These are phyloP conservation scores for Microstroma glucosiphilum DNA, from an alignment of 1,284 basidiomycete species.

Conservation along the genomic window DNA sequence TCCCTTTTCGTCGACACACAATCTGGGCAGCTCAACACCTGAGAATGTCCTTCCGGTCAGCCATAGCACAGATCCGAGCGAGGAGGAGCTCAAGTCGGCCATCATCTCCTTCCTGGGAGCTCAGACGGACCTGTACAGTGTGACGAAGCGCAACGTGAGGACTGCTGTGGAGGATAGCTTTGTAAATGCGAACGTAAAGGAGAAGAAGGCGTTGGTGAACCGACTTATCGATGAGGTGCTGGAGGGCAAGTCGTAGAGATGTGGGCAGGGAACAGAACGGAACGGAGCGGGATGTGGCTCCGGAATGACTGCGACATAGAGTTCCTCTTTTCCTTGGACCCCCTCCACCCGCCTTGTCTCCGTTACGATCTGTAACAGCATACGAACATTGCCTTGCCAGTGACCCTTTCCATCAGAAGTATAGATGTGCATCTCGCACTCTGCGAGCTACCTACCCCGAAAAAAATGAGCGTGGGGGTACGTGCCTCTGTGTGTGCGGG, in stretches of 20 bases:
- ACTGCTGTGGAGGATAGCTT: constrained; percentile 43
- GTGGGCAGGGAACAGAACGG: no score
- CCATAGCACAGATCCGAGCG: constrained; percentile 28
- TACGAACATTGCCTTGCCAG: no score
- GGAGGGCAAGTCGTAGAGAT: not conserved
- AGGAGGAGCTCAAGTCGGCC: constrained; percentile 38
- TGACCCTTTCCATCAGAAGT: no score
- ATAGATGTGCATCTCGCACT: no score
- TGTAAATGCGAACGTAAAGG: constrained; percentile 41
- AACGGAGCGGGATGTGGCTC: no score
- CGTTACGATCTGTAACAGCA: no score
- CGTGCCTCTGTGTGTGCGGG: no score
- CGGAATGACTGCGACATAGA: no score
- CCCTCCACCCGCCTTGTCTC: no score
- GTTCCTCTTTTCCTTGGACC: no score
- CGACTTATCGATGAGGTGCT: constrained; percentile 46
- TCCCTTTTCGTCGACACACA: constrained; percentile 22
- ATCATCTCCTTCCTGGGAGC: constrained; percentile 40
- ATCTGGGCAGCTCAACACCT: constrained; percentile 8
- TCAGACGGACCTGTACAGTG: constrained; percentile 45
- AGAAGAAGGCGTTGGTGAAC: constrained; percentile 41
- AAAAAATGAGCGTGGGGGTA: no score
- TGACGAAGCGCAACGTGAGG: constrained; percentile 46
- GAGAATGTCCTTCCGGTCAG: constrained; percentile 20
- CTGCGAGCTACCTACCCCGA: no score